Conservation (phyloP, 2,329 filamentous ascomycete genomes). For the Neonectria sp. region DNA sequence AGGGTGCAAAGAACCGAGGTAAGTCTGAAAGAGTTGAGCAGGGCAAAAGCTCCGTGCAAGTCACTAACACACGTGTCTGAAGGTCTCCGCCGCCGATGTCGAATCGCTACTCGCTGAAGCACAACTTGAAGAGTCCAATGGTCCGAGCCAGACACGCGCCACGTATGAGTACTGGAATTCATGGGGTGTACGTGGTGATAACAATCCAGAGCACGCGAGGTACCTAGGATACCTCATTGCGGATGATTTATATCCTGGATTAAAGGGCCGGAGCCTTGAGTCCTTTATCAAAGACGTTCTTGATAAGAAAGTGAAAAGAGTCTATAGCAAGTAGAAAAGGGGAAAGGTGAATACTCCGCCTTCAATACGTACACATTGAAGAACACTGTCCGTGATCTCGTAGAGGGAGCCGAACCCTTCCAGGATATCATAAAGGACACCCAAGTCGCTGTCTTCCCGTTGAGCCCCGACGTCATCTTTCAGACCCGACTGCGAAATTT, state of each 20-base stretch:
- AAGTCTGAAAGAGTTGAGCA: constrained; percentile 10
- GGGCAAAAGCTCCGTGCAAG: no score
- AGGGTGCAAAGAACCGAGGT: constrained; percentile 46
- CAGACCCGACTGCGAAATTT: neutral
- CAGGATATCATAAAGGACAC: neutral
- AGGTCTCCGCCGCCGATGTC: constrained; percentile 9
- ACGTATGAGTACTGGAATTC: neutral
- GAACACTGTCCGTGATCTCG: constrained; percentile 14
- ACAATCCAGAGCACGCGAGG: constrained; percentile 65
- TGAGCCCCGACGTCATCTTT: neutral
- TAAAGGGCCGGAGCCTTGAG: constrained; percentile 3
- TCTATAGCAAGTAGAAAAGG: neutral
- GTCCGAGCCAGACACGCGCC: neutral
- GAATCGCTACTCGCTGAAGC: neutral
- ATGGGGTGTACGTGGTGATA: constrained; percentile 61
- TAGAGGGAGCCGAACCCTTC: constrained; percentile 7
- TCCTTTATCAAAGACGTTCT: neutral
- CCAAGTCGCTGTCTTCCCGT: neutral
- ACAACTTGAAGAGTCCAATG: neutral
- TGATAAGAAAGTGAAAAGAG: neutral
- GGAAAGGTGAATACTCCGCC: neutral
- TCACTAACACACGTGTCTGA: no score
- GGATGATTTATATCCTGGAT: constrained; percentile 65
- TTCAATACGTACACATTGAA: constrained; percentile 6
- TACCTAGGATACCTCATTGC: constrained; percentile 68